Evolutionary conservation across 805 yeast species (phyloP).

Genomic region (Ogataea pignaliae): DNA sequence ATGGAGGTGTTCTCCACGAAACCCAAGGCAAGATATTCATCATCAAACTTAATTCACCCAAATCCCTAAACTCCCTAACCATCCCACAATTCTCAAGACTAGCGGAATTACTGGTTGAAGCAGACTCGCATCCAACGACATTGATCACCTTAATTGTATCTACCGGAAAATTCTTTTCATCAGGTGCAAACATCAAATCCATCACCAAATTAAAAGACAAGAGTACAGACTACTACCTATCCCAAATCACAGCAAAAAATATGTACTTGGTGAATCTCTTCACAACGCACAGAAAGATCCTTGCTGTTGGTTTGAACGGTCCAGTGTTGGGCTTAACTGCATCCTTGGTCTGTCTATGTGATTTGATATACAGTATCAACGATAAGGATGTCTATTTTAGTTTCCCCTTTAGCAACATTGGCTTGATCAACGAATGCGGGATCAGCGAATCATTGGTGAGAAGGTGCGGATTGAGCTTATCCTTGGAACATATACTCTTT

Average conservation of each 20-base stretch:
- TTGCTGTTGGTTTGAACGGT: conserved; percentile 76
- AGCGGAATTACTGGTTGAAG: conserved; percentile 54
- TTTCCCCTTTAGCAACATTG: conserved; percentile 77
- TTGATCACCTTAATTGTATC: conserved; percentile 63
- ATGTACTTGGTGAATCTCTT: conserved; percentile 63
- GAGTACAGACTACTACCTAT: conserved; percentile 21
- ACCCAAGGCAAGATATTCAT: conserved; percentile 30
- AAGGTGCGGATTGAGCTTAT: conserved; percentile 67
- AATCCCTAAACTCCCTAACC: conserved; percentile 60
- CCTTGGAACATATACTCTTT: conserved; percentile 69
- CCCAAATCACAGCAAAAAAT: conserved; percentile 52
- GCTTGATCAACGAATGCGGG: conserved; percentile 81
- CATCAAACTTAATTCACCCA: conserved; percentile 63
- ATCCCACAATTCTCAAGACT: conserved; percentile 59
- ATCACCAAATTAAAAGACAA: conserved; percentile 26
- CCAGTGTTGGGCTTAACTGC: conserved; percentile 81
- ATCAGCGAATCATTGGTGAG: conserved; percentile 61
- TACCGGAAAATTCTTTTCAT: conserved; percentile 71
- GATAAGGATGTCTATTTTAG: conserved; percentile 48
- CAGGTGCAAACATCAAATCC: conserved; percentile 71
- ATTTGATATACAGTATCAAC: conserved; percentile 66
- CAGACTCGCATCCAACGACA: conserved; percentile 59
- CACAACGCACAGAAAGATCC: conserved; percentile 64
- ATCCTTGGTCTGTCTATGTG: conserved; percentile 71
- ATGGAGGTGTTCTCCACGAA: conserved; percentile 7